Evolutionary conservation across 2,329 filamentous ascomycete genomes (phyloP).

Genomic region (Sarocladium kiliense): DNA sequence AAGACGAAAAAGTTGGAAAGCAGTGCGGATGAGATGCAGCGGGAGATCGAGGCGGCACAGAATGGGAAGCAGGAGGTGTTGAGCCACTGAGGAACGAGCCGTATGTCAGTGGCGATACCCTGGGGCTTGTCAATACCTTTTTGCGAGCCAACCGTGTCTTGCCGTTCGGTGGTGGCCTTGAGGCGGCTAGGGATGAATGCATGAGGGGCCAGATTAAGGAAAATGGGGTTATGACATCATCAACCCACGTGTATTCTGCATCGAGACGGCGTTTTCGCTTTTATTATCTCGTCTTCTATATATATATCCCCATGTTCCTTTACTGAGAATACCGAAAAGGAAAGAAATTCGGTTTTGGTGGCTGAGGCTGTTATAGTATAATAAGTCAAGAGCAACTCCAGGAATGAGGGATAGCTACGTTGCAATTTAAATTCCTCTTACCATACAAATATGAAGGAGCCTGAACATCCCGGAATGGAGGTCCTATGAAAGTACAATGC

Average conservation of each 20-base stretch:
- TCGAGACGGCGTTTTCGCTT: conserved; percentile 5
- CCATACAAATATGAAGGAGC: too few species aligned
- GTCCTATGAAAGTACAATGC: too few species aligned
- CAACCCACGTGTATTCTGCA: background rate
- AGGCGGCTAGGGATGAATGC: background rate
- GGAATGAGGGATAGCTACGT: too few species aligned
- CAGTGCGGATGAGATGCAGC: conserved; percentile 17
- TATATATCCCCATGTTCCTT: background rate
- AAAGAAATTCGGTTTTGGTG: too few species aligned
- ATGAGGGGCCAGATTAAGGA: background rate
- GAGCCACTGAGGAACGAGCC: conserved; percentile 12
- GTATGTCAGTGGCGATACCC: too few species aligned
- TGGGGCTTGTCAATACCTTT: too few species aligned
- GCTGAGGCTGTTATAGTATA: too few species aligned
- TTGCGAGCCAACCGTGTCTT: too few species aligned
- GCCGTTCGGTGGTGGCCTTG: background rate
- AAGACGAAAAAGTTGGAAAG: conserved; percentile 22
- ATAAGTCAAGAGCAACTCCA: too few species aligned
- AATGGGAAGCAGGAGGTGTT: conserved; percentile 12
- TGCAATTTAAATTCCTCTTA: too few species aligned
- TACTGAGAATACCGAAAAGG: too few species aligned
- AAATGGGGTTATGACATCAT: background rate
- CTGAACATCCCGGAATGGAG: too few species aligned
- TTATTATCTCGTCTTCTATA: background rate
- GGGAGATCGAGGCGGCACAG: conserved; percentile 17